Percentiles rank a stretch among this genome's conserved stretches.
phyloP scores from a whole-genome alignment of 768 basidiomycete species.

The Boletus tomentosulus region DNA sequence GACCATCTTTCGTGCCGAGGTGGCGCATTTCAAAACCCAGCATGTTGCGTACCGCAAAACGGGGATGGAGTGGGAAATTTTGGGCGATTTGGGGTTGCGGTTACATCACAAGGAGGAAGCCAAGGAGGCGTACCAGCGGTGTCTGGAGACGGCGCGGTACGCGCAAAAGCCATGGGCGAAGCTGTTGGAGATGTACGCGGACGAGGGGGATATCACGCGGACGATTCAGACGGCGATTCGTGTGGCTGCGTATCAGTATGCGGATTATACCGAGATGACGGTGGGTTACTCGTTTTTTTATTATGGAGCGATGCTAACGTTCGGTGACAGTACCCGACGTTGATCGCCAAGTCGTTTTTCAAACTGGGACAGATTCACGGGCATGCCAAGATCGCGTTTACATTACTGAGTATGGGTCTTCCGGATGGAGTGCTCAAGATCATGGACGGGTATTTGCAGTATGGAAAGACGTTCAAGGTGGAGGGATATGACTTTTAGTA shows the following conservation, averaged over 20 bases:
- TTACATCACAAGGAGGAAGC: constrained; percentile 97
- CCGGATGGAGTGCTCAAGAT: constrained; percentile 88
- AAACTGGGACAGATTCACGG: constrained; percentile 93
- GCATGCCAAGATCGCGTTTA: constrained; percentile 90
- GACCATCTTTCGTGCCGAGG: constrained; percentile 98
- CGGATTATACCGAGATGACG: constrained; percentile 85
- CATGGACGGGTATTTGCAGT: constrained; percentile 88
- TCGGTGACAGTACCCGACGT: constrained; percentile 65
- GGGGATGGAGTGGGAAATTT: constrained; percentile 95
- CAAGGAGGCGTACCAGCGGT: constrained; percentile 95
- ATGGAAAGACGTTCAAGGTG: constrained; percentile 83
- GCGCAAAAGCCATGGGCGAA: constrained; percentile 91
- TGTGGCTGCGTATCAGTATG: constrained; percentile 88
- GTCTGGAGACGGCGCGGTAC: constrained; percentile 82
- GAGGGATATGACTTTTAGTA: constrained; percentile 75
- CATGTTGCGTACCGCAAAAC: constrained; percentile 98
- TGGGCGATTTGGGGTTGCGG: constrained; percentile 91
- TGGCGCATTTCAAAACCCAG: constrained; percentile 98
- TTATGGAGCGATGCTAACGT: background rate
- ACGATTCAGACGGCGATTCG: constrained; percentile 90
- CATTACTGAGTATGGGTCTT: constrained; percentile 89
- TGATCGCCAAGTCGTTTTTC: constrained; percentile 87
- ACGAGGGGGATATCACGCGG: constrained; percentile 90
- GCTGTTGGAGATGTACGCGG: constrained; percentile 93
- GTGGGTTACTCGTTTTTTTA: constrained; percentile 41